phyloP scores from a whole-genome alignment of 2,329 filamentous ascomycete species.

The Dactylonectria estremocensis region DNA sequence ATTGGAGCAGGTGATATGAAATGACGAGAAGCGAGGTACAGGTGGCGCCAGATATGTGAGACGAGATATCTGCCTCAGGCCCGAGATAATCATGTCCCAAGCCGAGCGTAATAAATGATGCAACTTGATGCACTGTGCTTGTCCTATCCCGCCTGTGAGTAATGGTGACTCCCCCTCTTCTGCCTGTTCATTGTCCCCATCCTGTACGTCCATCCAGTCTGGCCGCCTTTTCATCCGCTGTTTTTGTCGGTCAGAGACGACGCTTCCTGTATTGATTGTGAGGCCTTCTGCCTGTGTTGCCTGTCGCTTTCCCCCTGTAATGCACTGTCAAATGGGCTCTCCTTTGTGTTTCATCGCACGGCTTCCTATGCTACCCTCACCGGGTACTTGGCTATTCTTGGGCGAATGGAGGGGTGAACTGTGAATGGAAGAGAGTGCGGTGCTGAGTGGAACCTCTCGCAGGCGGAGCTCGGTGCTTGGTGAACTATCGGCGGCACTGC shows the following conservation, averaged over 20 bases:
- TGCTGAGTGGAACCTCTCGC: constrained; percentile 17
- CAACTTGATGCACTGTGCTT: background rate
- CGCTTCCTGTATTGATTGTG: background rate
- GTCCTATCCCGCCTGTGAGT: background rate
- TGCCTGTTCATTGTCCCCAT: constrained; percentile 1
- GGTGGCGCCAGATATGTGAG: constrained; percentile 23
- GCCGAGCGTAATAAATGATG: constrained; percentile 9
- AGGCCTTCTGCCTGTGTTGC: background rate
- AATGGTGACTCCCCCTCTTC: constrained; percentile 15
- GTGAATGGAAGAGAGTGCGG: constrained; percentile 8
- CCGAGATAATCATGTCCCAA: constrained; percentile 14
- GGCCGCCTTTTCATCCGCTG: background rate
- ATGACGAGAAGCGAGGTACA: constrained; percentile 22
- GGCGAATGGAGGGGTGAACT: background rate
- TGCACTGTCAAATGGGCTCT: background rate
- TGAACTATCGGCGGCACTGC: constrained; percentile 29
- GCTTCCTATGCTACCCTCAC: background rate
- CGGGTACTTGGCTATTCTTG: background rate
- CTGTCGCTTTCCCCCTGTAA: background rate
- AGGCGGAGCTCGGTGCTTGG: constrained; percentile 7
- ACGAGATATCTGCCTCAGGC: constrained; percentile 15
- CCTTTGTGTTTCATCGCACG: background rate
- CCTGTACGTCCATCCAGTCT: background rate
- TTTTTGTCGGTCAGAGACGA: background rate
- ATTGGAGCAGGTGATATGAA: constrained; percentile 1